These are phyloP conservation scores for Fistulinella prunicolor DNA, from an alignment of 768 basidiomycete genomes.

Conservation along the genomic window DNA sequence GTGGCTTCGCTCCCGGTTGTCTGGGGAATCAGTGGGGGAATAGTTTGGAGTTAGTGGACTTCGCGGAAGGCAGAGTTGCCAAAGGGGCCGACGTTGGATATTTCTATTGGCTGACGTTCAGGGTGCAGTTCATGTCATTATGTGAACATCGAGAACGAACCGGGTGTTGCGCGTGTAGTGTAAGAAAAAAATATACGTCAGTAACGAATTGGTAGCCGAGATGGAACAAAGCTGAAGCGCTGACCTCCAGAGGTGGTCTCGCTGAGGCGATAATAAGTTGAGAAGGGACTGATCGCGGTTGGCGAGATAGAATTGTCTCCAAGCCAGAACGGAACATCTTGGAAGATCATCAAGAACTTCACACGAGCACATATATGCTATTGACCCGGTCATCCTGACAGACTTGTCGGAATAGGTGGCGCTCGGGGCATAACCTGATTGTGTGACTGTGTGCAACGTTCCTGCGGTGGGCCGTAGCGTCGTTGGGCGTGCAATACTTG, in stretches of 20 bases:
- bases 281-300: slow-evolving; percentile 38
- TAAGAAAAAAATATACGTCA: not conserved
- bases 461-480: not conserved
- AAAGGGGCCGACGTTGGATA: slow-evolving; percentile 75
- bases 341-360: slow-evolving; percentile 20
- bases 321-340: slow-evolving; percentile 36
- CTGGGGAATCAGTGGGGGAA: slow-evolving; percentile 29
- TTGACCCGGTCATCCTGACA: no score
- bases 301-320: slow-evolving; percentile 36
- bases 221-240: slow-evolving; percentile 5
- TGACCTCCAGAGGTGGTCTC: slow-evolving; percentile 53
- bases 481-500: not conserved
- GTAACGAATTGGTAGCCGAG: not conserved
- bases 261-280: slow-evolving; percentile 38
- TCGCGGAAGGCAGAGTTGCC: slow-evolving; percentile 66
- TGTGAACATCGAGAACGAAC: slow-evolving; percentile 13
- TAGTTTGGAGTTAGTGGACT: slow-evolving; percentile 55
- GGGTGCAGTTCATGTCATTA: no score
- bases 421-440: not conserved
- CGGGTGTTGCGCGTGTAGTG: not conserved
- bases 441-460: no score
- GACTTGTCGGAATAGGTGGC: no score
- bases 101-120: slow-evolving; percentile 45
- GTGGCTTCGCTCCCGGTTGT: slow-evolving; percentile 21
- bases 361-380: no score